Evolutionary conservation across 108 stramenopile genomes (phyloP).

Genomic region (Fragilaria crotonensis): DNA sequence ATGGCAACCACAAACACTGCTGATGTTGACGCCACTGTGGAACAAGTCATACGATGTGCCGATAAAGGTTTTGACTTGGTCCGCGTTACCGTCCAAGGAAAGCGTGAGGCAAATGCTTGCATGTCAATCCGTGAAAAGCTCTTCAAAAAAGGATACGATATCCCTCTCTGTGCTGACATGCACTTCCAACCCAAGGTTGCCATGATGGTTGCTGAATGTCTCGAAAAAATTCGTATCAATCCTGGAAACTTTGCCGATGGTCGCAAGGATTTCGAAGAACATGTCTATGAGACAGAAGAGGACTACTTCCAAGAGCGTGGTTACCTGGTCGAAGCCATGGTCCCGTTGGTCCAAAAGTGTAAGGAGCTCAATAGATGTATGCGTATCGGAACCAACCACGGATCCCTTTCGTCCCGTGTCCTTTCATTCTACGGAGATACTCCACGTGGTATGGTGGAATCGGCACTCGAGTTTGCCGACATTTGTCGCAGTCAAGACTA

Average conservation of each 20-base stretch:
- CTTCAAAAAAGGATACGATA: conserved; percentile 87
- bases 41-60: conserved; percentile 93
- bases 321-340: conserved; percentile 76
- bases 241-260: conserved; percentile 98
- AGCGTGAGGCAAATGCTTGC: conserved; percentile 84
- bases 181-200: conserved; percentile 94
- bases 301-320: conserved; percentile 74
- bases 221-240: conserved; percentile 97
- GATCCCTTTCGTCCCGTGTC: conserved; percentile 82
- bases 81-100: conserved; percentile 92
- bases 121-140: conserved; percentile 81
- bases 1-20: conserved; percentile 96
- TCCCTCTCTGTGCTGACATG: conserved; percentile 97
- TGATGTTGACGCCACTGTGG: conserved; percentile 89
- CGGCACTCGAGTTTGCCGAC: conserved; percentile 94
- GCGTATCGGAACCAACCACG: conserved; percentile 98
- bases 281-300: conserved; percentile 87
- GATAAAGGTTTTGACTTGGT: conserved; percentile 92
- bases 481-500: conserved; percentile 90
- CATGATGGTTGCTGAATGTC: conserved; percentile 85
- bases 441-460: conserved; percentile 97
- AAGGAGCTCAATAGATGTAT: conserved; percentile 87
- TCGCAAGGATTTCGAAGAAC: conserved; percentile 87
- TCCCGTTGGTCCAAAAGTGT: conserved; percentile 90
- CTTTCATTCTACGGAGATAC: conserved; percentile 93